Evolutionary conservation across 495 filamentous ascomycete genomes (phyloP).

Genomic region (Penicillium bovifimosum): DNA sequence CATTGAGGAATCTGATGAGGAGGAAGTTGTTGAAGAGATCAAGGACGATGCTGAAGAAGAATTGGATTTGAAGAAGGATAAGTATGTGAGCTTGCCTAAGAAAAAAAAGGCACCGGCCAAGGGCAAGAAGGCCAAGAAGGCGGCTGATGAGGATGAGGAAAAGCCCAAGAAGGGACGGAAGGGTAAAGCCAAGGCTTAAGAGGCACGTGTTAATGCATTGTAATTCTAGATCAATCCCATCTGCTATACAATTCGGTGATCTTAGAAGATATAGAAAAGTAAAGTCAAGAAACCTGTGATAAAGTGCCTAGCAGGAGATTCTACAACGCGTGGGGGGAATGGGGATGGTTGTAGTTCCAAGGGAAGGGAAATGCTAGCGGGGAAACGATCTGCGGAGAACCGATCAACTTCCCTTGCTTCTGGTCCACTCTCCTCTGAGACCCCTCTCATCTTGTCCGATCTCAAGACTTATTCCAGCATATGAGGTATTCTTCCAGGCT

Average conservation of each 20-base stretch:
- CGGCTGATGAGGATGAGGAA: slow-evolving; percentile 40
- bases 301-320: no score
- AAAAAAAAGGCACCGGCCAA: slow-evolving; percentile 55
- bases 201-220: no score
- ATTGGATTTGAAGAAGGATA: slow-evolving; percentile 83
- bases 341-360: not conserved
- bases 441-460: not conserved
- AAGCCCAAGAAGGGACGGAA: slow-evolving; percentile 50
- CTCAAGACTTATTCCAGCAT: slow-evolving; percentile 2
- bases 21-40: slow-evolving; percentile 53
- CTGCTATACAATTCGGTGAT: no score
- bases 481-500: slow-evolving; percentile 27
- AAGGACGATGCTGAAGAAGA: slow-evolving; percentile 63
- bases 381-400: slow-evolving; percentile 27
- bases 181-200: slow-evolving; percentile 43
- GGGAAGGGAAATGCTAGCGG: slow-evolving; percentile 11
- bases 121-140: slow-evolving; percentile 55
- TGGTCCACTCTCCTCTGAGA: slow-evolving; percentile 7
- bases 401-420: slow-evolving; percentile 13
- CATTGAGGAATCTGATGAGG: slow-evolving; percentile 84
- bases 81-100: slow-evolving; percentile 90
- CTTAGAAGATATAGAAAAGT: no score
- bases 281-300: no score
- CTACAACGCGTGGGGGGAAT: no score
- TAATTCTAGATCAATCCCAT: no score